Base-by-base conservation (phyloP, 2,329 filamentous ascomycete species). In the Colletotrichum sp. region DNA sequence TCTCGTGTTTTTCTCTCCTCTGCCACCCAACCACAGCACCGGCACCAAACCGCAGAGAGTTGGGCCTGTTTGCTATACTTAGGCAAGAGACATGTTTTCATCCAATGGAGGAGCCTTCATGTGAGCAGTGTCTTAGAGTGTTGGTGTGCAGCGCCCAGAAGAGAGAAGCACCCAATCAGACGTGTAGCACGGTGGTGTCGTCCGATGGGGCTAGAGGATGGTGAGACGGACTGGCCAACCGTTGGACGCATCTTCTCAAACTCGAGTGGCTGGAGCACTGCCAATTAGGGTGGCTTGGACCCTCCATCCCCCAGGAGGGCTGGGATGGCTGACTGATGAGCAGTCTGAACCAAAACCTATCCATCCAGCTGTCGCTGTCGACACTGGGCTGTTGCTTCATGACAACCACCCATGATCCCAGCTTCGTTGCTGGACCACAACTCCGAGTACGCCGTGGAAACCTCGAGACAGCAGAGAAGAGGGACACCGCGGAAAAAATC, bases 191-290 rank as follows among this genome's bases (percentile, higher is more conserved):
- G n/a, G 21, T 28, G 18, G 32, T 36, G 60, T 34, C 60, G n/a
- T 34, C 48, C 24, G 39, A 64, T 68, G 39, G 70, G 64, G 39
- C 70, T 64, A 65, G 18, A 61, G 39, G 24, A 75, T 73, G 57
- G 73, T 75, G 70, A 73, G 70, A 75, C 73, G 73, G 34, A 21
- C 61, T 57, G 73, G 52, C 70, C 70, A 73, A 57, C 39, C 48
- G 55, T 39, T 26, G 32, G 18, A 52, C 12, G 21, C 28, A 21
- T 1, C 59, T 30, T 65, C 70, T 75, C 70, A 75, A 68, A 75
- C 32, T 60, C 66, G 59, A 67, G 70, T 75, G 73, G 70, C 73
- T 73, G 64, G 55, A 72, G 15, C 32, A 34, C n/a, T n/a, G 26
- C 28, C 30, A 21, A 59, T 15, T 21, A n/a, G 18, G 28, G 59